Percentiles rank a stretch among this genome's conserved stretches.
Evolutionary conservation across 1,284 basidiomycete genomes (phyloP).

Genomic region (Phylloporus gajari): DNA sequence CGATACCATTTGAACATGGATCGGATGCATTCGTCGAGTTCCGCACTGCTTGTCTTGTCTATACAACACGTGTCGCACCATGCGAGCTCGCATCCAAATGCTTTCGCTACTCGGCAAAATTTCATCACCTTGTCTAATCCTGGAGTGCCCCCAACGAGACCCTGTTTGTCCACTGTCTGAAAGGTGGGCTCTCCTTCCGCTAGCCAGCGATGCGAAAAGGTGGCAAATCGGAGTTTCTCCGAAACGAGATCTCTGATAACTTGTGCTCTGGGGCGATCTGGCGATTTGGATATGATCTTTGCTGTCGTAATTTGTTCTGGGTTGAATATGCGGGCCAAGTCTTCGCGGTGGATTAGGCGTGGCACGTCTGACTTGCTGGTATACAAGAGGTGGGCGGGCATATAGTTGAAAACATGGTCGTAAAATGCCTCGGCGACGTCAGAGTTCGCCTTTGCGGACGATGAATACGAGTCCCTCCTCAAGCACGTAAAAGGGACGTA

Average conservation of each 20-base stretch:
- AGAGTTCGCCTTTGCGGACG: background rate
- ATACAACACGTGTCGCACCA: constrained; percentile 38
- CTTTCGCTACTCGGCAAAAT: constrained; percentile 28
- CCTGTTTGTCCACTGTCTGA: constrained; percentile 13
- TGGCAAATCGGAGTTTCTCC: constrained; percentile 30
- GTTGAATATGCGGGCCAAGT: constrained; percentile 16
- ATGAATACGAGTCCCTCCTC: background rate
- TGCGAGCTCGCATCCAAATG: constrained; percentile 26
- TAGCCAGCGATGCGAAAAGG: constrained; percentile 36
- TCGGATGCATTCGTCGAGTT: constrained; percentile 34
- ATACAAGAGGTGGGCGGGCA: constrained; percentile 33
- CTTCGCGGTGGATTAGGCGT: constrained; percentile 27
- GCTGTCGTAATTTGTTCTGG: constrained; percentile 15
- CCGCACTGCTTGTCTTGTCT: constrained; percentile 30
- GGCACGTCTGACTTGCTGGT: constrained; percentile 19
- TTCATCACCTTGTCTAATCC: constrained; percentile 27
- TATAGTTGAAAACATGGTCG: constrained; percentile 35
- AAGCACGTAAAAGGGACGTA: background rate
- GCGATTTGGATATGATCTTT: constrained; percentile 8
- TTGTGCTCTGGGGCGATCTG: constrained; percentile 14
- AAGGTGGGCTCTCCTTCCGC: constrained; percentile 30
- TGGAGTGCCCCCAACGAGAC: constrained; percentile 9
- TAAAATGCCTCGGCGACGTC: constrained; percentile 19
- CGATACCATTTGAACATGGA: constrained; percentile 37
- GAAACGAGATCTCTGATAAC: constrained; percentile 12